These are phyloP conservation scores for Pneumocystis carinii DNA, from an alignment of 1,139 yeast species.

Conservation along the genomic window DNA sequence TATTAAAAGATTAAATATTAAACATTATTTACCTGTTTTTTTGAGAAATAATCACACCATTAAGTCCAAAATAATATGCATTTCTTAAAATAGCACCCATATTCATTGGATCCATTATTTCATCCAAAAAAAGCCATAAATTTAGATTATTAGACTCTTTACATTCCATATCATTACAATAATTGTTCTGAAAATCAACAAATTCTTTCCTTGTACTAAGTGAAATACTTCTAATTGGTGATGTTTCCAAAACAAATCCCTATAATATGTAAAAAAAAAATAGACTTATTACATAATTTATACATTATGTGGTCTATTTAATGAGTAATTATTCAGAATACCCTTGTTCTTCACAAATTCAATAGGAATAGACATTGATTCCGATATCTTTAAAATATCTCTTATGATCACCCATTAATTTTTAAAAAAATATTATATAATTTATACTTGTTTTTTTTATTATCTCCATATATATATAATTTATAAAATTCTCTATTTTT, in stretches of 20 bases:
- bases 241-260: background rate
- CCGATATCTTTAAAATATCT: background rate
- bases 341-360: background rate
- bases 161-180: background rate
- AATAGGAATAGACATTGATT: background rate
- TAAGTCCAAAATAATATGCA: constrained; percentile 74
- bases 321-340: background rate
- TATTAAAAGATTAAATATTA: background rate
- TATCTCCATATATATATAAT: background rate
- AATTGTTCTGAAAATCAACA: background rate
- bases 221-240: background rate
- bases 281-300: background rate
- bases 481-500: background rate
- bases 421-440: background rate
- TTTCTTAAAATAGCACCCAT: constrained; percentile 75
- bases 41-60: constrained; percentile 57
- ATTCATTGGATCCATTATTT: constrained; percentile 72
- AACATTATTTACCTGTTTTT: constrained; percentile 27
- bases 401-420: background rate
- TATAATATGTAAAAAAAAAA: background rate
- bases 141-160: background rate
- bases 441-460: background rate
- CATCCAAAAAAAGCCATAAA: constrained; percentile 9
- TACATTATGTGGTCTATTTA: constrained; percentile 1
- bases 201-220: background rate